Percentiles rank a stretch among this genome's conserved stretches.
Evolutionary conservation across 116 monocot genomes (phyloP).

Genomic region (Cymodocea nodosa): DNA sequence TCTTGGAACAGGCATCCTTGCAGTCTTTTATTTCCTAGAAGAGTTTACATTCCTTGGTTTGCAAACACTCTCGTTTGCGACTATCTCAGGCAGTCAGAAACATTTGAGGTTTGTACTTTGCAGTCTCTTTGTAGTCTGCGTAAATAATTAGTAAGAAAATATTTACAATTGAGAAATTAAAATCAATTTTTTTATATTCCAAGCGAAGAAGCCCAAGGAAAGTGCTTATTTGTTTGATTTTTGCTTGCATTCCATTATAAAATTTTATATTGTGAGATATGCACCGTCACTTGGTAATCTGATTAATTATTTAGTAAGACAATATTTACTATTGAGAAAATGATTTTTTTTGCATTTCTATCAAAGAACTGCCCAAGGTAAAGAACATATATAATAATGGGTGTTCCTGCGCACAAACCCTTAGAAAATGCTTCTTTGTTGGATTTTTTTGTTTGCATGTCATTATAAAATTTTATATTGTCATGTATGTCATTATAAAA

Average conservation of each 20-base stretch:
- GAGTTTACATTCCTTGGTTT: constrained; percentile 75
- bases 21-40: constrained; percentile 54
- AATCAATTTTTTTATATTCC: too few species aligned
- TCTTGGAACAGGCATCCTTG: constrained; percentile 34
- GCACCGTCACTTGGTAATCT: not conserved
- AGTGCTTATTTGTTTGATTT: not conserved
- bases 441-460: too few species aligned
- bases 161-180: too few species aligned
- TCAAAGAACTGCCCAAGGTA: too few species aligned
- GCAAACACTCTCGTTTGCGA: constrained; percentile 54
- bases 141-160: not conserved
- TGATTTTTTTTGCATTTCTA: not conserved
- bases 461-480: too few species aligned
- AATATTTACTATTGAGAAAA: not conserved
- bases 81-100: constrained; percentile 73
- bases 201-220: too few species aligned
- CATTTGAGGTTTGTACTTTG: constrained; percentile 49
- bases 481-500: too few species aligned
- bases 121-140: not conserved
- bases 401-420: too few species aligned
- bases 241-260: too few species aligned
- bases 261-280: too few species aligned
- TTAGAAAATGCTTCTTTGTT: too few species aligned
- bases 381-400: too few species aligned
- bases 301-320: not conserved